Evolutionary conservation across 2,329 filamentous ascomycete genomes (phyloP), one percentile per base, ranked within the genome.

Genomic region (Rhinocladiella similis): DNA sequence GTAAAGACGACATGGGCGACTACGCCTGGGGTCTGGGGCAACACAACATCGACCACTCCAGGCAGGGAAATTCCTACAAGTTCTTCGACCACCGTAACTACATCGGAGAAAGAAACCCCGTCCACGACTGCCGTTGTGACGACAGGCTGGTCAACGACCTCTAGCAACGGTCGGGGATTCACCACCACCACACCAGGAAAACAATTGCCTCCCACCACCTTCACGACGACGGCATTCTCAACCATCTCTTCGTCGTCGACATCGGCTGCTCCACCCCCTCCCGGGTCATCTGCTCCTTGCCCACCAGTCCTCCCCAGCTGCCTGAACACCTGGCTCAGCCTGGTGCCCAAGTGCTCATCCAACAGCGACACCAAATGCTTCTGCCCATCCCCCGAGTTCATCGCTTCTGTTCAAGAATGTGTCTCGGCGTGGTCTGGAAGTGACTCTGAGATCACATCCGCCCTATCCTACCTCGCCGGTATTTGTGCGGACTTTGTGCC

Each of bases 281-380:
- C 46, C 13, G 43, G 51, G 39, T 52, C 54, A 10, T 54, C 57
- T 1, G 69, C 70, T 22, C 66, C 67, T 27, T 77, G 85, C 75
- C 91, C 91, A 56, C 75, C 79, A 22, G 83, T 92, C 47, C 87
- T 97, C 48, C 92, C 93, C 62, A 85, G 85, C 70, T 97, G 93
- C 80, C 78, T 97, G 76, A 94, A 93, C 83, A 95, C 91, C 68
- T 97, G 91, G 90, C 76, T 96, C 68, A 83, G 84, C 71, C 75
- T 80, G 59, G 63, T 72, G 10, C 83, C 88, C 49, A 78, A 83
- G 70, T 97, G 93, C 84, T 81, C 81, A 67, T 86, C 90, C 77
- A 96, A 96, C 85, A 87, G 88, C 42, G 90, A 96, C 69, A 76
- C 81, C 57, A 75, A 77, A 64, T 97, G 93, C 84, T 96, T 90